Base-by-base conservation (phyloP, 1,284 basidiomycete genomes). In the Phlebopus sp. region DNA sequence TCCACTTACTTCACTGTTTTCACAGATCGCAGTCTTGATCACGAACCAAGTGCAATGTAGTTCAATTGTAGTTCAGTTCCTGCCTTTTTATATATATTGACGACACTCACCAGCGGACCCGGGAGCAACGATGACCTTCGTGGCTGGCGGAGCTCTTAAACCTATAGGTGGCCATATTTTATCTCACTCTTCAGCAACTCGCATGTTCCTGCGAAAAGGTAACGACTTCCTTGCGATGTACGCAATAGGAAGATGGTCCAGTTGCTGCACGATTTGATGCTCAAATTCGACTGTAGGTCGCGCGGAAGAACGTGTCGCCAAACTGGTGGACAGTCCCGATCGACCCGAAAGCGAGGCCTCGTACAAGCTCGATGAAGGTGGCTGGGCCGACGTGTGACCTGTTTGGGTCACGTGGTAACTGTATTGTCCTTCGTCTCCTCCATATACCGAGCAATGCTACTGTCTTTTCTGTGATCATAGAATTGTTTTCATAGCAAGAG, bases 231-330 rank as follows among this genome's bases (percentile, higher is more conserved):
- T 36, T 31, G 35, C 3, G 36, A 15, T 4, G 14, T 9, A 39
- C 13, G 21, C 23, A 25, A 32, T 32, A 15, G n/a, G n/a, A 23
- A 45, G 34, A 7, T 11, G 17, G 5, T 27, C 27, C 21, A 23
- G 17, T 8, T 29, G 18, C 30, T 32, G 17, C 3, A 11, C 13
- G 34, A 35, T 18, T 11, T 32, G 19, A 14, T 34, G 29, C 7
- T 14, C 9, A 44, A 36, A 14, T 6, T 15, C 27, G 7, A 46
- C 29, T 44, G 25, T 56, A 89, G 92, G 93, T 54, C 84, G 92
- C 38, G 93, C 90, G 4, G 93, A 96, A 64, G 93, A 97, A 70
- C 86, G 93, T 49, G 91, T 96, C 25, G 92, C 92, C n/a, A 97
- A 96, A 64, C 77, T 97, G 3, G 89, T 93, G 35, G 93, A 97